phyloP scores from a whole-genome alignment of 495 filamentous ascomycete species.

The Physcia stellaris region DNA sequence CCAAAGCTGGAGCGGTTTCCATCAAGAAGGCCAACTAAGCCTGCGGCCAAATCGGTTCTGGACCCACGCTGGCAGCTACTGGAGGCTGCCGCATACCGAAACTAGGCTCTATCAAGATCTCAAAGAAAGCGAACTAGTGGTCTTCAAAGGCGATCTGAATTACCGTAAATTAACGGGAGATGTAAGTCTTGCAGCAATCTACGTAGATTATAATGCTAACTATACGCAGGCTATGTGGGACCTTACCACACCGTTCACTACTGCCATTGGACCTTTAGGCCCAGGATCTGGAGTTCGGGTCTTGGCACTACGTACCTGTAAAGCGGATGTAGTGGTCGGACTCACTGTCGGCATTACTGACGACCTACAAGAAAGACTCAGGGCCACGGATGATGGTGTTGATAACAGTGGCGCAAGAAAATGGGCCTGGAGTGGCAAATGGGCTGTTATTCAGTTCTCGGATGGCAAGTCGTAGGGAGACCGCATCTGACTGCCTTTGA shows the following conservation, averaged over 20 bases:
- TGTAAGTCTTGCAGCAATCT: conserved; percentile 36
- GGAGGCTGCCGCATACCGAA: conserved; percentile 61
- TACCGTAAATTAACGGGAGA: conserved; percentile 85
- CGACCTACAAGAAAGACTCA: conserved; percentile 70
- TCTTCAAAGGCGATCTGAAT: conserved; percentile 96
- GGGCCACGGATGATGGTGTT: conserved; percentile 49
- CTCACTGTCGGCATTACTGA: conserved; percentile 56
- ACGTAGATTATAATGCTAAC: conserved; percentile 2
- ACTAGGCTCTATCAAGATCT: conserved; percentile 62
- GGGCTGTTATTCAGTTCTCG: conserved; percentile 85
- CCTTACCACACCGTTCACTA: conserved; percentile 69
- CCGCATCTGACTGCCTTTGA: too few species aligned
- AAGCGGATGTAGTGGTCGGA: conserved; percentile 66
- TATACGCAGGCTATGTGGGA: conserved; percentile 59
- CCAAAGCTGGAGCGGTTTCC: conserved; percentile 60
- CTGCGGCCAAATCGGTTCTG: conserved; percentile 78
- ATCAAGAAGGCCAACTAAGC: conserved; percentile 67
- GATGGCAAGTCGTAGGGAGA: conserved; percentile 43
- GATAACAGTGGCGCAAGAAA: conserved; percentile 59
- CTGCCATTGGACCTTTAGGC: conserved; percentile 80
- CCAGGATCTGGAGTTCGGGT: conserved; percentile 65
- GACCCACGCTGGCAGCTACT: conserved; percentile 74
- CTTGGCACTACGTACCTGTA: conserved; percentile 82
- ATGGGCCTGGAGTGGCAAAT: conserved; percentile 97
- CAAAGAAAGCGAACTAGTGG: conserved; percentile 72